These are phyloP conservation scores for Phoma sp. DNA, from an alignment of 2,329 filamentous ascomycete genomes.

Conservation along the genomic window DNA sequence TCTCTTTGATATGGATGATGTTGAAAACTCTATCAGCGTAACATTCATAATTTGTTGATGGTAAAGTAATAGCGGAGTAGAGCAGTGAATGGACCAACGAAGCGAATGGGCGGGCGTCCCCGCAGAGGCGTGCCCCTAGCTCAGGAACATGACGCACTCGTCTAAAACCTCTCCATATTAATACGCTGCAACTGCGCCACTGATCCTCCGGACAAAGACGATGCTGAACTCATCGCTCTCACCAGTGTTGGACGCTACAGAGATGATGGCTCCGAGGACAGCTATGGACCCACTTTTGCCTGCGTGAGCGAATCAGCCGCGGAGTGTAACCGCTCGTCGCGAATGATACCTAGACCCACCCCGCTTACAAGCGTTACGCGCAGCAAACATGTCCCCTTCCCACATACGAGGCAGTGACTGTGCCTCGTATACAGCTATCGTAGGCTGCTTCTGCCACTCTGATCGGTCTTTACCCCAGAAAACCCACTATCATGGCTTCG, in stretches of 20 bases:
- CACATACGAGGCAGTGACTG: neutral
- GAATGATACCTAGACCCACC: constrained; percentile 2
- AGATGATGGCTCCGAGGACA: neutral
- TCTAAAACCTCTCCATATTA: neutral
- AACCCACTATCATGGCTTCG: constrained; percentile 13
- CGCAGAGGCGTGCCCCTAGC: neutral
- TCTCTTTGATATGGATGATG: too few relatives aligned
- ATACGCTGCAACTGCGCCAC: neutral
- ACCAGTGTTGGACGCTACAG: neutral
- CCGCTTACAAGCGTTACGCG: neutral
- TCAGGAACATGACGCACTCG: neutral
- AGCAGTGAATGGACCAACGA: too few relatives aligned
- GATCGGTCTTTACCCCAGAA: neutral
- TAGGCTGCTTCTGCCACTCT: neutral
- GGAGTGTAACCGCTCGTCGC: constrained; percentile 4
- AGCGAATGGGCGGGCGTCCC: too few relatives aligned
- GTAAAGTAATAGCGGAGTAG: neutral
- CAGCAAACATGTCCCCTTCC: constrained; percentile 8
- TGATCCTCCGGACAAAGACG: neutral
- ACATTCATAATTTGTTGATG: too few relatives aligned
- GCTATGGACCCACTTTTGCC: neutral
- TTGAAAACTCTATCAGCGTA: too few relatives aligned
- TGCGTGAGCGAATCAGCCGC: constrained; percentile 4
- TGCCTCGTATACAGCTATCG: constrained; percentile 1
- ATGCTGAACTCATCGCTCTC: neutral